Conservation (phyloP, 176 grass and related monocot species). For the Ampelocalamus luodianensis region DNA sequence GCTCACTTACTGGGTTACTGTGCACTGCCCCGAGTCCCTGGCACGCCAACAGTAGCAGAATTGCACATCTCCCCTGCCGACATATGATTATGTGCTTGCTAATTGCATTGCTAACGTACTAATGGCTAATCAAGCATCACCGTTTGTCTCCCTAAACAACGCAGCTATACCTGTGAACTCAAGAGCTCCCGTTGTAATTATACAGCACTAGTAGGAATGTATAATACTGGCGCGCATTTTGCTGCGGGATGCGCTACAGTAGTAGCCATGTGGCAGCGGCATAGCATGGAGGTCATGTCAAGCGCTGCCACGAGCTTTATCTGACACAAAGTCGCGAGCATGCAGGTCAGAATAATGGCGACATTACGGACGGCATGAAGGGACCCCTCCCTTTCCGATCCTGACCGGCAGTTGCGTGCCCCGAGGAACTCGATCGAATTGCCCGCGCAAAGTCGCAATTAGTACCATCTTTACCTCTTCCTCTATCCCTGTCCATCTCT, state of each 20-base stretch:
- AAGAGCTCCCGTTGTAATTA: neutral
- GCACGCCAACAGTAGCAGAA: constrained; percentile 23
- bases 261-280: constrained; percentile 38
- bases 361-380: constrained; percentile 49
- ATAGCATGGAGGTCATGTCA: constrained; percentile 38
- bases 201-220: neutral
- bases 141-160: constrained; percentile 42
- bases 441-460: constrained; percentile 44
- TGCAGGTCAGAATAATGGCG: constrained; percentile 55
- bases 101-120: neutral
- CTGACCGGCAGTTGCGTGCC: constrained; percentile 47
- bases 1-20: neutral
- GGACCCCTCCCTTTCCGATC: constrained; percentile 34
- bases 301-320: constrained; percentile 11
- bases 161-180: neutral
- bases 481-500: neutral
- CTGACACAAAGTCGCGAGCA: constrained; percentile 62
- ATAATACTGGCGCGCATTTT: constrained; percentile 11
- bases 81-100: constrained; percentile 32
- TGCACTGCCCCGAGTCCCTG: constrained; percentile 1
- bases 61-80: constrained; percentile 14
- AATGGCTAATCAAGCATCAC: neutral
- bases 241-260: neutral
- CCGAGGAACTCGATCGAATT: constrained; percentile 40
- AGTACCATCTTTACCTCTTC: constrained; percentile 28